Conservation (phyloP, 768 basidiomycete species). For the Mrakia frigida region DNA sequence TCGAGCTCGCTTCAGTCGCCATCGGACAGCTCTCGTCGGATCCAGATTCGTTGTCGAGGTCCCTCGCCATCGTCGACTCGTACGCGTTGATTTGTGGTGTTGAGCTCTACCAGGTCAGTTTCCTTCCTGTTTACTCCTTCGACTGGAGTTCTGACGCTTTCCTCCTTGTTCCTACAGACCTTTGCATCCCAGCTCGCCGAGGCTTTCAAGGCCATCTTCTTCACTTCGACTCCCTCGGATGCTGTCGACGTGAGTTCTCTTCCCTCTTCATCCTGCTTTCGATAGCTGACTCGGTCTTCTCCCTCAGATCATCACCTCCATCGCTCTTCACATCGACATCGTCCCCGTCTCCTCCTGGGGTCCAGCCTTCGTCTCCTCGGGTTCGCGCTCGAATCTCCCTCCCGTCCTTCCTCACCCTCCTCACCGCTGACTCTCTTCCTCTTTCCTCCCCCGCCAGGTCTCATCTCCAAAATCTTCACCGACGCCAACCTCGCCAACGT, state of each 20-base stretch:
- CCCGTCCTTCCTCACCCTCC: too few species aligned
- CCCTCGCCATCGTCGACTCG: conserved; percentile 25
- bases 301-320: neutral
- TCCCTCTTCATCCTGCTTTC: neutral
- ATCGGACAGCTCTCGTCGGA: conserved; percentile 20
- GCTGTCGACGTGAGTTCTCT: conserved; percentile 15
- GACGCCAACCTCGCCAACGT: conserved; percentile 10
- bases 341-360: conserved; percentile 20
- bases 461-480: conserved; percentile 15
- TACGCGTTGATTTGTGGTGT: conserved; percentile 28
- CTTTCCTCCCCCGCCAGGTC: neutral
- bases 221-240: conserved; percentile 14
- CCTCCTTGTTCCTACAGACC: neutral
- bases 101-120: conserved; percentile 3
- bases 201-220: conserved; percentile 14
- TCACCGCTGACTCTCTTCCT: too few species aligned
- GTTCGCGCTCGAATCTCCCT: too few species aligned
- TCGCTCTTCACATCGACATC: conserved; percentile 20
- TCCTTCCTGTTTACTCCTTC: too few species aligned
- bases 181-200: conserved; percentile 15
- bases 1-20: conserved; percentile 18
- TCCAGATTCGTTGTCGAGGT: conserved; percentile 10
- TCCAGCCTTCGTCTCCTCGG: conserved; percentile 5
- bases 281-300: neutral
- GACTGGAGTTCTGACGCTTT: too few species aligned